Base-by-base conservation (phyloP, 768 basidiomycete species). In the Pulveroboletus frians region DNA sequence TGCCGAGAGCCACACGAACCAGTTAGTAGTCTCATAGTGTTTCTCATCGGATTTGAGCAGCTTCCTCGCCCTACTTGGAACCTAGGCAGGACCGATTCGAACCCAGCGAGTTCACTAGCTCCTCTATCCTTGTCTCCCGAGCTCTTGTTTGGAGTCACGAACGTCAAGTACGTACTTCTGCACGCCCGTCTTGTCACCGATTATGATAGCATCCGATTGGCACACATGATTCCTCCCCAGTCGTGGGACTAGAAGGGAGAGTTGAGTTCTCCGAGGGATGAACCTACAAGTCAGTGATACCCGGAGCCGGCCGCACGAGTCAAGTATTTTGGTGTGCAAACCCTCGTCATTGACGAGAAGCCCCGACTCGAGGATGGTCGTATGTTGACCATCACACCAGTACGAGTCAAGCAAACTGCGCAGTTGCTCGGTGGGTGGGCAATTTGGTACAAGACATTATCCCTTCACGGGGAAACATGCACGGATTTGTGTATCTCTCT, bases 261-360 rank as follows among this genome's bases (percentile, higher is more conserved):
- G 49, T 43, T 54, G 20, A 69, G 72, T 32, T 81, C 79, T 56
- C 67, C 67, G 29, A 73, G 72, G 18, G 57, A 54, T n/a, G 70
- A 73, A 20, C 80, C 79, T 0, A 71, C 71, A 3, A 83, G 84
- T 4, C n/a, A n/a, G 62, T 83, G 41, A 69, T 86, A 26, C 23
- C 23, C n/a, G n/a, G n/a, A n/a, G n/a, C n/a, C n/a, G n/a, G n/a
- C n/a, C n/a, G n/a, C n/a, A n/a, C n/a, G n/a, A n/a, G n/a, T n/a
- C n/a, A n/a, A n/a, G n/a, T 26, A 26, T 4, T 26, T 26, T 26
- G 23, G 23, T 26, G 23, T 26, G n/a, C 61, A 68, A 6, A 65
- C 72, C 0, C 65, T 88, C 20, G 60, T 80, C 34, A 64, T 84
- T 8, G 83, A 84, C 56, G 67, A 69, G 51, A 72, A 75, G 40